Evolutionary conservation across 2,329 filamentous ascomycete genomes (phyloP).

Genomic region (Calonectria naviculata): DNA sequence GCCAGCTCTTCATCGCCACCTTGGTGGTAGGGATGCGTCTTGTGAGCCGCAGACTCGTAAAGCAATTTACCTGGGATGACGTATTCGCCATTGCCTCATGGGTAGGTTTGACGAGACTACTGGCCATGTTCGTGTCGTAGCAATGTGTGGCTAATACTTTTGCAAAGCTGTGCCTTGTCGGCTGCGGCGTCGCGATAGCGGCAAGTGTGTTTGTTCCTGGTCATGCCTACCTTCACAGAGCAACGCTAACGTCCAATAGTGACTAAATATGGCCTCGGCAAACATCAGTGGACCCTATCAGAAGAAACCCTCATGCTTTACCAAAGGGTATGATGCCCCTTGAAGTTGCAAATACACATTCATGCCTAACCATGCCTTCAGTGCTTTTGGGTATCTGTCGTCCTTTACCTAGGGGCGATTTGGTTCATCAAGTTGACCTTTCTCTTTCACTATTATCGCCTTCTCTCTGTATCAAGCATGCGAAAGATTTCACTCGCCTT

Average conservation of each 20-base stretch:
- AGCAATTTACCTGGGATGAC: slow-evolving; percentile 21
- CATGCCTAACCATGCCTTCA: neutral
- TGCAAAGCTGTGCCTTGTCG: slow-evolving; percentile 23
- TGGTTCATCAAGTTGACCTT: slow-evolving; percentile 28
- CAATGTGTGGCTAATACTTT: neutral
- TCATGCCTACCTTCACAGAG: rapidly evolving
- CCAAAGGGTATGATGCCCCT: slow-evolving; percentile 7
- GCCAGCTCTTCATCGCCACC: neutral
- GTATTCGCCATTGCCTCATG: slow-evolving; percentile 15
- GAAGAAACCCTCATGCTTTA: neutral
- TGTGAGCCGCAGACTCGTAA: slow-evolving; percentile 16
- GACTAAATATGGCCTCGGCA: slow-evolving; percentile 26
- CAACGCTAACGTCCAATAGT: slow-evolving; percentile 19
- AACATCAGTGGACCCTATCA: slow-evolving; percentile 12
- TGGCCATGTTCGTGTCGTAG: too few species aligned
- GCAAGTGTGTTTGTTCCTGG: slow-evolving; percentile 17
- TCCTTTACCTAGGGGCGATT: slow-evolving; percentile 20
- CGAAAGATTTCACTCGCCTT: neutral
- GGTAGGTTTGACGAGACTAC: too few species aligned
- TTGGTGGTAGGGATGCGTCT: slow-evolving; percentile 23
- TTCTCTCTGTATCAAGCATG: slow-evolving; percentile 23
- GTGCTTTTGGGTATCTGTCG: slow-evolving; percentile 22
- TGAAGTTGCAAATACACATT: rapidly evolving
- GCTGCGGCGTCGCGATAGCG: slow-evolving; percentile 14
- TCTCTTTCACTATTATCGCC: slow-evolving; percentile 30